These are phyloP conservation scores for Liriodendron chinense DNA, from an alignment of 164 flowering plant genomes.

Conservation along the genomic window DNA sequence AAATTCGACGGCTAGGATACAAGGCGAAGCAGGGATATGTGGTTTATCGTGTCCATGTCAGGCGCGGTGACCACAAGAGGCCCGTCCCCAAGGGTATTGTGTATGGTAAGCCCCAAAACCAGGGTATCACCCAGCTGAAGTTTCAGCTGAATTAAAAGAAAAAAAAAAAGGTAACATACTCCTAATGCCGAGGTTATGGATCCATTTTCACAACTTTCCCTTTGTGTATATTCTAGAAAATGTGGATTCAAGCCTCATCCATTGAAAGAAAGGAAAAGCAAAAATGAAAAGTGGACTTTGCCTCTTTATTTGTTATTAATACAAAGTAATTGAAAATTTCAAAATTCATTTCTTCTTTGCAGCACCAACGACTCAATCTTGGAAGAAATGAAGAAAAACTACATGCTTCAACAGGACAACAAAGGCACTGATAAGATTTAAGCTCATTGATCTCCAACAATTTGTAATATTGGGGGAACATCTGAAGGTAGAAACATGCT, in stretches of 20 bases:
- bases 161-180: too few species aligned
- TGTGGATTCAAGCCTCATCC: too few species aligned
- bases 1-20: too few species aligned
- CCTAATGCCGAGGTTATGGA: too few species aligned
- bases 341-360: constrained; percentile 17
- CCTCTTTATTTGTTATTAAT: neutral
- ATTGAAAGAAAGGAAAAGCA: too few species aligned
- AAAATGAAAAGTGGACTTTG: too few species aligned
- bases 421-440: constrained; percentile 13
- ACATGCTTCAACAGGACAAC: constrained; percentile 53
- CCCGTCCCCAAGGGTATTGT: constrained; percentile 81
- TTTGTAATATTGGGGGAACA: neutral
- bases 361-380: constrained; percentile 79
- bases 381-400: constrained; percentile 87
- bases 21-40: constrained; percentile 84
- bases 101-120: constrained; percentile 73
- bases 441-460: neutral
- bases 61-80: constrained; percentile 75
- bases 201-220: too few species aligned
- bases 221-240: too few species aligned
- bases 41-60: constrained; percentile 71
- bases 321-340: neutral
- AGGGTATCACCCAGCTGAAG: constrained; percentile 68
- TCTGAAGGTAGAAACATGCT: neutral
- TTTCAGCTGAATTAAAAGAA: constrained; percentile 74